Base-by-base conservation (phyloP, 116 monocot genomes). In the Zostera marina region DNA sequence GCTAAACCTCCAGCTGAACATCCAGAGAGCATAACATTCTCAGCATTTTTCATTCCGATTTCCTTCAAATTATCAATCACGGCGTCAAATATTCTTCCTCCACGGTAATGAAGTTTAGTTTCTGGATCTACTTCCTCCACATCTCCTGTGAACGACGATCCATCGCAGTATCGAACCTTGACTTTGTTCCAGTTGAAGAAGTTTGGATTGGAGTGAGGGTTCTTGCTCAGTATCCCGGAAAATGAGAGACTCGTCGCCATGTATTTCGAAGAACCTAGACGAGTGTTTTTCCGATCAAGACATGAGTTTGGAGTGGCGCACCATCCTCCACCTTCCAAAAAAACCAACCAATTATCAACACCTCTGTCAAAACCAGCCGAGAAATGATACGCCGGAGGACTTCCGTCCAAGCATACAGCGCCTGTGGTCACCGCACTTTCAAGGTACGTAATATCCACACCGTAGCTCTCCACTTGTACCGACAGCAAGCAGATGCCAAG, bases 331-430 rank as follows among this genome's bases (percentile, higher is more conserved):
- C 88, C 94, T 88, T 84, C 84, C 55, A 93, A 62, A 56, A 71
- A 77, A 69, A 93, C 64, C 49, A 87, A 41, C 93, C 88, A 93
- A 52, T 70, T 93, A 42, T 93, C 77, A 26, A 73, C 77, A 17
- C 88, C 88, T 24, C 79, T 73, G 22, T 81, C 93, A 59, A 68
- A 93, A 26, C 93, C 88, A 1, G 84, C 81, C n/a, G 87, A 73
- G 59, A 88, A 69, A 74, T 93, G 81, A 68, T 93, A 93, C 17
- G 81, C 88, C 7, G 88, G 81, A 3, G 93, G 72, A 58, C 93
- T 93, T 41, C 93, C 88, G 71, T 93, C 88, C 62, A 93, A 72
- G 59, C 93, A 93, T 12, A 88, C 93, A 88, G 84, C 88, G 64
- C 84, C 88, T 69, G 77, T 88, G 25, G 77, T 73, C 25, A 77